phyloP scores from a whole-genome alignment of 2,329 filamentous ascomycete species.

The Fusarium miscanthi region DNA sequence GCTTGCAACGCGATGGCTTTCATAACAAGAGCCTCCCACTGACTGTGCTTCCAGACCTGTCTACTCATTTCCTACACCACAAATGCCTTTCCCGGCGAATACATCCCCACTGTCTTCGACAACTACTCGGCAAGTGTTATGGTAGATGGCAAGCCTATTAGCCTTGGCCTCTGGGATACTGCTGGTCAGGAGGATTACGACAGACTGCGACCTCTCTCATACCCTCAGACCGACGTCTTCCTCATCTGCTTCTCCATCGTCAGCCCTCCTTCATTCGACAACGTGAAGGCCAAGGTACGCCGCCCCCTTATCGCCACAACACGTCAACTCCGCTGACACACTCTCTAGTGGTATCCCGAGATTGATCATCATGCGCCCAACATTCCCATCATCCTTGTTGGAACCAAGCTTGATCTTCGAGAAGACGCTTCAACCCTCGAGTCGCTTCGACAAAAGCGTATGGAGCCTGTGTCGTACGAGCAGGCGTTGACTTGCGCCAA shows the following conservation, averaged over 20 bases:
- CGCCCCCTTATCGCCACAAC: neutral
- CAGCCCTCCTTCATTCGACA: slow-evolving; percentile 97
- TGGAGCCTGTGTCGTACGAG: slow-evolving; percentile 97
- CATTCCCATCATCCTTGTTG: slow-evolving; percentile 96
- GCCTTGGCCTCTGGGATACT: slow-evolving; percentile 97
- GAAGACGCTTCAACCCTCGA: slow-evolving; percentile 88
- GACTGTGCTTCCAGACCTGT: slow-evolving; percentile 77
- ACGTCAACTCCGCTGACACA: slow-evolving; percentile 20
- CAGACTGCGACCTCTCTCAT: slow-evolving; percentile 91
- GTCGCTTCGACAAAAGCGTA: slow-evolving; percentile 87
- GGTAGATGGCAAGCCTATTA: slow-evolving; percentile 98
- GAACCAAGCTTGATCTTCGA: slow-evolving; percentile 94
- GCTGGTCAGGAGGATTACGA: slow-evolving; percentile 99
- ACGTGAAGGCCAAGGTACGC: slow-evolving; percentile 96
- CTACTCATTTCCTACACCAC: slow-evolving; percentile 99
- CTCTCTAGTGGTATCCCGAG: slow-evolving; percentile 88
- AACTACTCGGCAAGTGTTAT: slow-evolving; percentile 99
- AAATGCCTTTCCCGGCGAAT: slow-evolving; percentile 99
- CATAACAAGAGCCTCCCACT: slow-evolving; percentile 36
- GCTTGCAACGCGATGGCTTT: neutral
- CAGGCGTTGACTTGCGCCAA: slow-evolving; percentile 89
- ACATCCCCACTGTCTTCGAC: slow-evolving; percentile 99
- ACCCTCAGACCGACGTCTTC: slow-evolving; percentile 98
- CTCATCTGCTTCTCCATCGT: slow-evolving; percentile 99
- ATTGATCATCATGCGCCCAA: slow-evolving; percentile 96